These are phyloP conservation scores for Scutellaria minor DNA, from an alignment of 257 asterid species.

Conservation along the genomic window DNA sequence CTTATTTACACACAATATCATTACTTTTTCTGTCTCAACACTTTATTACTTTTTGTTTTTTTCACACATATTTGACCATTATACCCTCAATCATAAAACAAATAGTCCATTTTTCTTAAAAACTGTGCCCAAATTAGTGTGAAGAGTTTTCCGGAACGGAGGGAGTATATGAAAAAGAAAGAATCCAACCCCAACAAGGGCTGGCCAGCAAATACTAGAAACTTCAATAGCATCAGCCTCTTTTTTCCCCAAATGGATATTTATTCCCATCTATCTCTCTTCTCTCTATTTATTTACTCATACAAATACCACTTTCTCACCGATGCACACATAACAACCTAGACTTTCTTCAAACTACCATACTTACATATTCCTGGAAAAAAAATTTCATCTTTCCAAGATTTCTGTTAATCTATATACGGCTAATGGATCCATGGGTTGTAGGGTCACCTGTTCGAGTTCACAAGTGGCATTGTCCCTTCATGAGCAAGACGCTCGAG, in stretches of 20 bases:
- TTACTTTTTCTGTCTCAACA: too few relatives aligned
- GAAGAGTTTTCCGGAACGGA: too few relatives aligned
- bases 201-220: constrained; percentile 38
- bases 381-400: constrained; percentile 28
- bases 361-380: not conserved
- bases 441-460: constrained; percentile 21
- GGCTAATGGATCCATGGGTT: constrained; percentile 33
- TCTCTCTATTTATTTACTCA: constrained; percentile 26
- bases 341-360: not conserved
- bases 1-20: too few relatives aligned
- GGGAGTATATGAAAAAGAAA: not conserved
- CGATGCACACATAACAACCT: not conserved
- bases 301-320: constrained; percentile 12
- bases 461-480: constrained; percentile 21
- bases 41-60: too few relatives aligned
- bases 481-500: constrained; percentile 43
- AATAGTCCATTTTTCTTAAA: too few relatives aligned
- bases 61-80: too few relatives aligned
- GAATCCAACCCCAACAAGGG: not conserved
- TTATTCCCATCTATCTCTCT: not conserved
- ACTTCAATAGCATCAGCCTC: constrained; percentile 22
- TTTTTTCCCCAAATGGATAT: not conserved
- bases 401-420: not conserved
- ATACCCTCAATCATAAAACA: too few relatives aligned
- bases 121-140: too few relatives aligned